These are phyloP conservation scores for Colletotrichum lentis DNA, from an alignment of 2,329 filamentous ascomycete genomes.

Conservation along the genomic window DNA sequence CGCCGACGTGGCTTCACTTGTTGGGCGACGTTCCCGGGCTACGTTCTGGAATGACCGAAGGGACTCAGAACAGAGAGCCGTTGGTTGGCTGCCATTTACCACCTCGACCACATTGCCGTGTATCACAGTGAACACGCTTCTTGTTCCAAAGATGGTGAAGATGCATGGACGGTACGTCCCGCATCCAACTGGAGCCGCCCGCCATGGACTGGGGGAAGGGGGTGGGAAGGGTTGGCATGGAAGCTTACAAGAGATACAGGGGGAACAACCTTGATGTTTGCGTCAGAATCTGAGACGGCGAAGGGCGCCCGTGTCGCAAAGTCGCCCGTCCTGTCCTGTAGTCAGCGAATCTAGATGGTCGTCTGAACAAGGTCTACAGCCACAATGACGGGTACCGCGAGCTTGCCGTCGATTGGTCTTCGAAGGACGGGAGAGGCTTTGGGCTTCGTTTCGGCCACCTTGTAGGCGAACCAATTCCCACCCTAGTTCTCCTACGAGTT, in stretches of 20 bases:
- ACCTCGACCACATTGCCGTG: not conserved
- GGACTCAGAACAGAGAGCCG: constrained; percentile 7
- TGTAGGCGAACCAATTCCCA: constrained; percentile 69
- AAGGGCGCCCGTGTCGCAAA: constrained; percentile 29
- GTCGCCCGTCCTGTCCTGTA: not conserved
- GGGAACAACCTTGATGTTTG: constrained; percentile 28
- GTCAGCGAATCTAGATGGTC: not conserved
- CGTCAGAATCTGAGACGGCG: constrained; percentile 35
- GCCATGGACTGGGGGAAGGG: constrained; percentile 3
- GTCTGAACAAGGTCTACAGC: constrained; percentile 8
- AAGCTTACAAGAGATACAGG: constrained; percentile 10
- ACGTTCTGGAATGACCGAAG: constrained; percentile 11
- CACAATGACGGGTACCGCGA: constrained; percentile 11
- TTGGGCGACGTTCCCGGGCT: not conserved
- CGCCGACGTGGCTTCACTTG: not conserved
- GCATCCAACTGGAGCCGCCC: constrained; percentile 3
- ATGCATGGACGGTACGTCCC: constrained; percentile 11
- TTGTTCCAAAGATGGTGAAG: not conserved
- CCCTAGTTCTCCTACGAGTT: constrained; percentile 72
- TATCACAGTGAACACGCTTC: constrained; percentile 10
- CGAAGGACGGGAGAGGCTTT: constrained; percentile 17
- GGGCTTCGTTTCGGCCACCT: not conserved
- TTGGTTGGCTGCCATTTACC: not conserved
- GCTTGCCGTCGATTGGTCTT: constrained; percentile 3
- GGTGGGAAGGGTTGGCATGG: constrained; percentile 17